Evolutionary conservation across 2,329 filamentous ascomycete genomes (phyloP).

Genomic region (Aureobasidium sp.): DNA sequence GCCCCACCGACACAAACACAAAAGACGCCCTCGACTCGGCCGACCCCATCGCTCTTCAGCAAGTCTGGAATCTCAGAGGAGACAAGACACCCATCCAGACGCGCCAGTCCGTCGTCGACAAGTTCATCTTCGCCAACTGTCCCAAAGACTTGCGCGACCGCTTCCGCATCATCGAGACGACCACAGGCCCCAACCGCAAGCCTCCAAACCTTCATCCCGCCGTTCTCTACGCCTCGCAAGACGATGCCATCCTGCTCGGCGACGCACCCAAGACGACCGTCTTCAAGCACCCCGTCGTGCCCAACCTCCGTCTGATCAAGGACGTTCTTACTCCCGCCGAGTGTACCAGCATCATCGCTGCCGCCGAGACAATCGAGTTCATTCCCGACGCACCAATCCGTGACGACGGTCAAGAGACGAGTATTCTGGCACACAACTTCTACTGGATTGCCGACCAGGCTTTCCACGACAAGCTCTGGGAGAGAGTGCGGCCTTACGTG

Average conservation of each 20-base stretch:
- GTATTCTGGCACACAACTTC: slow-evolving; percentile 64
- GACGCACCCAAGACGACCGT: slow-evolving; percentile 44
- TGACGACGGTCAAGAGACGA: slow-evolving; percentile 55
- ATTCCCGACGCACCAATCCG: slow-evolving; percentile 61
- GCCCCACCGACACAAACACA: slow-evolving; percentile 50
- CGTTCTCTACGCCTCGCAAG: slow-evolving; percentile 55
- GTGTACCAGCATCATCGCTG: slow-evolving; percentile 60
- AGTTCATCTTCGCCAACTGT: slow-evolving; percentile 43
- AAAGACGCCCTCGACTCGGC: slow-evolving; percentile 27
- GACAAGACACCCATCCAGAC: slow-evolving; percentile 36
- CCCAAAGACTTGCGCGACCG: slow-evolving; percentile 33
- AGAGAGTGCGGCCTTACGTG: slow-evolving; percentile 52
- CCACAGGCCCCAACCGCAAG: slow-evolving; percentile 53
- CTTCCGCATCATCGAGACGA: slow-evolving; percentile 57
- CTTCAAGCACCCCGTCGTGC: slow-evolving; percentile 56
- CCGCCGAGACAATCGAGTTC: slow-evolving; percentile 59
- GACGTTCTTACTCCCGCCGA: slow-evolving; percentile 56
- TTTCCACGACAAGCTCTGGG: slow-evolving; percentile 59
- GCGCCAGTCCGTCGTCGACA: slow-evolving; percentile 54
- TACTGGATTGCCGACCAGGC: slow-evolving; percentile 62
- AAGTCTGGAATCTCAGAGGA: slow-evolving; percentile 53
- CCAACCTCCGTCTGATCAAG: slow-evolving; percentile 53
- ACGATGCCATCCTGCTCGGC: slow-evolving; percentile 50
- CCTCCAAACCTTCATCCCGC: slow-evolving; percentile 63
- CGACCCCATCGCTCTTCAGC: slow-evolving; percentile 52